Conservation (phyloP, 1,284 basidiomycete genomes). For the Laetiporus sulphureus region DNA sequence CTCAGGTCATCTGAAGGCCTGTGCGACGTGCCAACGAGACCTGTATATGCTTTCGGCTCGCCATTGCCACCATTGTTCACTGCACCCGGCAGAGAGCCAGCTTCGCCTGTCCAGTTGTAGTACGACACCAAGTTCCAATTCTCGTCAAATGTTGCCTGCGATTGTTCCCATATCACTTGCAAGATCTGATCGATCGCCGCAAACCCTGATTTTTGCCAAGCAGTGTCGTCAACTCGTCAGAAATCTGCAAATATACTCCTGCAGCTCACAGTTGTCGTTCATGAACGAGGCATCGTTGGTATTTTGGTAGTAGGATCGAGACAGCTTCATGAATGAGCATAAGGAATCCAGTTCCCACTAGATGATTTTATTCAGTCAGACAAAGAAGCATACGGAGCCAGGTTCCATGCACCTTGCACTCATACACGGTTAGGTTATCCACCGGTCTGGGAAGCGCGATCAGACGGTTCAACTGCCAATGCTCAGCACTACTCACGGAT, state of each 20-base stretch:
- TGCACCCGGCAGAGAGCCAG: slow-evolving; percentile 53
- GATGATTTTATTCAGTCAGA: no score
- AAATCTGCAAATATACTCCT: neutral
- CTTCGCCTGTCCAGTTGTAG: slow-evolving; percentile 73
- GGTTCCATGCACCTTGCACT: slow-evolving; percentile 84
- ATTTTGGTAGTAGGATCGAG: slow-evolving; percentile 61
- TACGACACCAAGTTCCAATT: slow-evolving; percentile 68
- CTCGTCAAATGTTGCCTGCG: slow-evolving; percentile 61
- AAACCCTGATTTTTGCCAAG: no score
- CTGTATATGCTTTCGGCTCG: slow-evolving; percentile 60
- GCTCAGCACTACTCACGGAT: slow-evolving; percentile 43
- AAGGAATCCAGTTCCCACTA: slow-evolving; percentile 74
- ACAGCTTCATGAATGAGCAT: slow-evolving; percentile 72
- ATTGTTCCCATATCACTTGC: slow-evolving; percentile 70
- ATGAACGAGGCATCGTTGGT: slow-evolving; percentile 68
- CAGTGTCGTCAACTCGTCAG: no score
- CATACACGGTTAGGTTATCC: slow-evolving; percentile 62
- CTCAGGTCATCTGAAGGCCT: slow-evolving; percentile 72
- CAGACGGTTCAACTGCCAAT: neutral
- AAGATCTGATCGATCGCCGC: slow-evolving; percentile 68
- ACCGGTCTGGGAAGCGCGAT: slow-evolving; percentile 43
- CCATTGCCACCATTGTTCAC: slow-evolving; percentile 63
- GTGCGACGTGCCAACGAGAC: slow-evolving; percentile 66
- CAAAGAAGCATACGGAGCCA: no score
- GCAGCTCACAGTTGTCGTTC: slow-evolving; percentile 53